Conservation (phyloP, 345 rosid species). For the Salix exigua region DNA sequence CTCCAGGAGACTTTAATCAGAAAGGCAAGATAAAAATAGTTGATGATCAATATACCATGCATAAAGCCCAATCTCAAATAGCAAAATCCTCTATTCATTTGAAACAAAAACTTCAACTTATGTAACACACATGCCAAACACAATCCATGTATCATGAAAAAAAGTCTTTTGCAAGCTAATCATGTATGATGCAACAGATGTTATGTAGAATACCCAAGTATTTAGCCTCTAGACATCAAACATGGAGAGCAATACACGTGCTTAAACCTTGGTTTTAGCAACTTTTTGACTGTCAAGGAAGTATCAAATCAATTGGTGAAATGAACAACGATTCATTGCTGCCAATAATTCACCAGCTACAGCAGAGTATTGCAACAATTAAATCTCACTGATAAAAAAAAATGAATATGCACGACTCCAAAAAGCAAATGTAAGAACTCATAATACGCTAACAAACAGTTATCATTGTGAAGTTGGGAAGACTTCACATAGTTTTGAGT, state of each 20-base stretch:
- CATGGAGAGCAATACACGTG: not conserved
- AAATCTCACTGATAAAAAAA: not conserved
- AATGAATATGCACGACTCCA: not conserved
- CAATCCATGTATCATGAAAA: not conserved
- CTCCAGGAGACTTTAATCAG: not conserved
- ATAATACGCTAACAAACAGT: not conserved
- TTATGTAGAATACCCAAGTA: not conserved
- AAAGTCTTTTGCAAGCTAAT: not conserved
- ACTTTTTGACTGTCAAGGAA: not conserved
- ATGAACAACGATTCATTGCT: not conserved
- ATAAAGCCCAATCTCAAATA: not conserved
- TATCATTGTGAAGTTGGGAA: not conserved
- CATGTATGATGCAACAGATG: not conserved
- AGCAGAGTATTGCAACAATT: not conserved
- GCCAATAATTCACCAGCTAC: not conserved
- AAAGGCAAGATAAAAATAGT: not conserved
- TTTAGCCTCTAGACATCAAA: not conserved
- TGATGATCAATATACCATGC: not conserved
- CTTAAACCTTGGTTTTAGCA: not conserved
- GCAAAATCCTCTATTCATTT: not conserved
- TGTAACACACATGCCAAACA: not conserved
- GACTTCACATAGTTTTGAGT: not conserved
- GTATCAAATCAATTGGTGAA: not conserved
- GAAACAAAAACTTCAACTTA: not conserved
- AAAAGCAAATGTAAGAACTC: slow-evolving; percentile 1